Percentiles rank a stretch among this genome's conserved stretches.
Conservation (phyloP, 139 green algal genomes). For the Prasinococcaceae sp. region DNA sequence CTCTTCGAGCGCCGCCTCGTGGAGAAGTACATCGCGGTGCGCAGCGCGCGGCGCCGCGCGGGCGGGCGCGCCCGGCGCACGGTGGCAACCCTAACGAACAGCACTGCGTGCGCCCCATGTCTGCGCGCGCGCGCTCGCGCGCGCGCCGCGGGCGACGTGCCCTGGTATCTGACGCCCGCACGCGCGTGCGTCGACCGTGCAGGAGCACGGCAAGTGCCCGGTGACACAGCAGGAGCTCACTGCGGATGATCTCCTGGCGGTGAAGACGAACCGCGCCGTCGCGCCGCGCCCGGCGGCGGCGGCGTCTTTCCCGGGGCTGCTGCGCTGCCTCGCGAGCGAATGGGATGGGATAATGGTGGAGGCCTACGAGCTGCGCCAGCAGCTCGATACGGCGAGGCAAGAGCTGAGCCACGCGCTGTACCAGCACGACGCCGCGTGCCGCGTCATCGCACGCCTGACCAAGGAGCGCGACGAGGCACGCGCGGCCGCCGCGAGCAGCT, state of each 20-base stretch:
- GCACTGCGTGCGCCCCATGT: no score
- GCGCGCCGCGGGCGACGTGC: no score
- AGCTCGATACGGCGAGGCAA: constrained; percentile 52
- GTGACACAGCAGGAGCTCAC: constrained; percentile 55
- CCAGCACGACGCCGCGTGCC: constrained; percentile 83
- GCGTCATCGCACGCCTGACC: constrained; percentile 70
- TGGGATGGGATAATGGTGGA: constrained; percentile 92
- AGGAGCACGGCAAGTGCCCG: constrained; percentile 51
- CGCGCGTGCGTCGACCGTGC: not conserved
- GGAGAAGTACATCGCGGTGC: constrained; percentile 51
- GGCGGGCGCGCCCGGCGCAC: no score
- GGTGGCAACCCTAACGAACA: no score
- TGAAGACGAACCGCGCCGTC: constrained; percentile 32
- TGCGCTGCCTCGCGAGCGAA: no score
- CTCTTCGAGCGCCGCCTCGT: constrained; percentile 81
- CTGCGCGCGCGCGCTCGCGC: no score
- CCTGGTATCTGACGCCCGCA: no score
- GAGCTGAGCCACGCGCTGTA: constrained; percentile 88
- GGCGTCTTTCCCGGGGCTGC: no score
- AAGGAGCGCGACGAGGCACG: constrained; percentile 66
- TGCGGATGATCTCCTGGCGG: constrained; percentile 62
- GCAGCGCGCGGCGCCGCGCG: not conserved
- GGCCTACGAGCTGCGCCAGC: constrained; percentile 53
- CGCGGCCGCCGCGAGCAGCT: constrained; percentile 11
- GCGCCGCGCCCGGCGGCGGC: no score